A percentile compares a stretch with the other conserved stretches of the same genome.
Evolutionary conservation across 2,329 filamentous ascomycete species (phyloP).

Genomic region (Metarhizium humberi): DNA sequence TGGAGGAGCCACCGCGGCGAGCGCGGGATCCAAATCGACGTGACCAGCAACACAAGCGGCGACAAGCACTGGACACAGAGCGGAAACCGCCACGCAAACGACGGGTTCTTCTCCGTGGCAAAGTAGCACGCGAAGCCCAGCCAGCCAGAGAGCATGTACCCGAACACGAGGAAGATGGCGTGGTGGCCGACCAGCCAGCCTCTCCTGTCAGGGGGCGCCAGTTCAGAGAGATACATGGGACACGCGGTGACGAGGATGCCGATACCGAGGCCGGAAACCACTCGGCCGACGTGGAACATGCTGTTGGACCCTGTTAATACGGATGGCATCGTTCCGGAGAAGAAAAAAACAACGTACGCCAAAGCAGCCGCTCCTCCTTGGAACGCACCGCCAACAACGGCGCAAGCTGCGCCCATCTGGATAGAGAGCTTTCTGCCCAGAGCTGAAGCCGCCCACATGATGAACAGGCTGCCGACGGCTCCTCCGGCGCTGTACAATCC

Average conservation of each 20-base stretch:
- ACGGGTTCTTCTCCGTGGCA: conserved; percentile 2
- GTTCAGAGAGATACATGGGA: conserved; percentile 25
- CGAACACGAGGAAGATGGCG: conserved; percentile 35
- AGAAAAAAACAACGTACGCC: conserved; percentile 14
- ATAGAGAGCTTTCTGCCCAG: conserved; percentile 36
- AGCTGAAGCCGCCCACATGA: conserved; percentile 38
- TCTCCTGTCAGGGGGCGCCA: conserved; percentile 28
- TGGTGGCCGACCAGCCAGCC: conserved; percentile 41
- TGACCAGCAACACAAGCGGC: too few relatives aligned
- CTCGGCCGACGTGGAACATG: conserved; percentile 29
- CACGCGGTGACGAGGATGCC: conserved; percentile 26
- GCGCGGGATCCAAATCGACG: too few relatives aligned
- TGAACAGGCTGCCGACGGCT: conserved; percentile 24
- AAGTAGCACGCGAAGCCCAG: conserved; percentile 26
- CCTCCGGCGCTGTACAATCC: conserved; percentile 35
- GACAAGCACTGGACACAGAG: too few relatives aligned
- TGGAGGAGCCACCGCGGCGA: too few relatives aligned
- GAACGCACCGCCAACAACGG: conserved; percentile 35
- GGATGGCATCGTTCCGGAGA: not conserved
- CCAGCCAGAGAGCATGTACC: conserved; percentile 32
- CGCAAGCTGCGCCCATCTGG: conserved; percentile 33
- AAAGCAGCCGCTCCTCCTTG: conserved; percentile 34
- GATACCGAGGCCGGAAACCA: conserved; percentile 34
- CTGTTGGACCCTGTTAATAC: conserved; percentile 3
- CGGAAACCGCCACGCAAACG: too few relatives aligned